Base-by-base conservation (phyloP, 192 early-diverging fungal genomes). In the Dispira parvispora region DNA sequence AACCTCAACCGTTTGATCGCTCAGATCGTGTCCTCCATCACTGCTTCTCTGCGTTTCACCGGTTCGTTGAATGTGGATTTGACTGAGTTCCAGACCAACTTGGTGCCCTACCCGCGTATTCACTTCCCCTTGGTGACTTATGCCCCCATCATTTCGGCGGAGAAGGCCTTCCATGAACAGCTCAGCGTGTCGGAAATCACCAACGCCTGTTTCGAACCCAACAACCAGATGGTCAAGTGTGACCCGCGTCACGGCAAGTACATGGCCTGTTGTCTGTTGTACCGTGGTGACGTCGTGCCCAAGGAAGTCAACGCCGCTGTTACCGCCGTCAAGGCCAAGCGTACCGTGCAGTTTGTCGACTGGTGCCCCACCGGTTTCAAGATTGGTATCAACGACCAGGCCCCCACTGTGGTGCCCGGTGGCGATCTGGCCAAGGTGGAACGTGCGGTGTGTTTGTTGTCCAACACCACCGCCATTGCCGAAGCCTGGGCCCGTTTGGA, bases 331-430 rank as follows among this genome's bases (percentile, higher is more conserved):
- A 91, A 92, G 81, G 91, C 92, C 79, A 91, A 88, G 81, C 86
- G 88, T 68, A 96, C 94, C 54, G 87, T 98, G 63, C 88, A 92
- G 73, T 98, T 96, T 78, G 94, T 98, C 67, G 94, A 98, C 74
- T 98, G 94, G 94, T 98, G 94, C 78, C 93, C 94, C 43, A 98
- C 94, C 57, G 94, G 94, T 74, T 98, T 98, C 87, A 98, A 98
- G 86, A 87, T 98, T 52, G 94, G 94, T 69, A 98, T 98, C 79
- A 98, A 96, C 82, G 84, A 82, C 81, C 86, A 91, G 74, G 77
- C 92, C 42, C 93, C 93, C 46, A 82, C 88, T 62, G 84, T 87
- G 69, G 87, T 96, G 55, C 92, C 92, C 63, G 86, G 84, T 49
- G 91, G 92, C 66, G 93, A 98, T 67, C 81, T 94, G 28, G 94